Evolutionary conservation across 352 stramenopile species (phyloP), one percentile per base, ranked within the genome.

Genomic region (Hyaloperonospora arabidopsidis): DNA sequence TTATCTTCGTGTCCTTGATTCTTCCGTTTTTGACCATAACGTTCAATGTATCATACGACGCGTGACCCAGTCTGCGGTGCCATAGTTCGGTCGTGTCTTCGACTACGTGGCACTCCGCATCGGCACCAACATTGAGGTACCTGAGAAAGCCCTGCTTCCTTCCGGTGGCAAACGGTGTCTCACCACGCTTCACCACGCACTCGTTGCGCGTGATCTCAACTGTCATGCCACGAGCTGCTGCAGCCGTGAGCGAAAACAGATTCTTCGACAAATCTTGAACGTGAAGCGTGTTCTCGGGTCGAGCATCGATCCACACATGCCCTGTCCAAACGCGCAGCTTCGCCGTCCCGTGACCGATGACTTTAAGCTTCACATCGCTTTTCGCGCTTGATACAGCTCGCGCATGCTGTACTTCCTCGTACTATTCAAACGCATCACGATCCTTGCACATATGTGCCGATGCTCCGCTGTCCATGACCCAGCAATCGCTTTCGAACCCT

Each of bases 161-260:
- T 10, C n/a, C 41, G 1, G 41, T 48, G 12, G 41, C 41, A 0
- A 48, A 19, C 1, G 21, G 21, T 5, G 10, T n/a, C 4, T 34
- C n/a, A 35, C 41, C 41, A 48, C 18, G 41, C 19, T 48, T 48
- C 19, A 34, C 12, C 41, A 48, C 41, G 21, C 41, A 48, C 41
- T 48, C 12, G 12, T 48, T 34, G 7, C 41, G n/a, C 0, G 21
- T 48, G 41, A 48, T 48, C 21, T 46, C 1, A 1, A 48, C 41
- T 17, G 18, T 48, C 41, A 48, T 48, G 0, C 41, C 41, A 34
- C 41, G 21, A 2, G 23, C 19, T 34, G 19, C 21, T 5, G 21
- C 41, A 17, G 41, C 21, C 8, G 41, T 48, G 8, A 48, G 41
- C 13, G 6, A 48, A n/a, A 48, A 34, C 21, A 48, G 12, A 7